A percentile compares a stretch with the other conserved stretches of the same genome.
phyloP scores from a whole-genome alignment of 2,329 filamentous ascomycete species.

The Cercospora sp. region DNA sequence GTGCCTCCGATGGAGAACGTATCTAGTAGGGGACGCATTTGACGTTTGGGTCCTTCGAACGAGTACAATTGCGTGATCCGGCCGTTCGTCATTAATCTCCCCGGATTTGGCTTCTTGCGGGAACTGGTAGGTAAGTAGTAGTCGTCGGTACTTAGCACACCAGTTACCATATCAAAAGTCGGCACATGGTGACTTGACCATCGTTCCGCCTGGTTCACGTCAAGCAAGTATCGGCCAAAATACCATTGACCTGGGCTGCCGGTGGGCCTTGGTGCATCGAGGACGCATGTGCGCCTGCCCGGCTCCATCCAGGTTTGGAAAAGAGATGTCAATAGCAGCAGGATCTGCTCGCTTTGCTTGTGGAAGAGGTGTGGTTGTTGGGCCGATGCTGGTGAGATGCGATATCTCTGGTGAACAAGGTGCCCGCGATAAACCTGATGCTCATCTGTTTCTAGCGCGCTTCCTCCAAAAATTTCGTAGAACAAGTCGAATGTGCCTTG shows the following conservation, averaged over 20 bases:
- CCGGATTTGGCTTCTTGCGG: neutral
- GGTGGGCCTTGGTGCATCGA: neutral
- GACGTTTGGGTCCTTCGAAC: neutral
- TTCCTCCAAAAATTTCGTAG: neutral
- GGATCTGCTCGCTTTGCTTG: neutral
- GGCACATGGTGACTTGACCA: neutral
- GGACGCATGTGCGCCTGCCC: neutral
- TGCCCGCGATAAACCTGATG: neutral
- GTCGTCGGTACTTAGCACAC: neutral
- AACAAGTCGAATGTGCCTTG: neutral
- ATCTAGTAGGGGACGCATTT: neutral
- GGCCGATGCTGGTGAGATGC: neutral
- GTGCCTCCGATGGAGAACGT: neutral
- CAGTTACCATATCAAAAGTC: neutral
- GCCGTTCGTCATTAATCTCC: neutral
- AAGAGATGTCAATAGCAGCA: neutral
- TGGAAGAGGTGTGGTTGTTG: neutral
- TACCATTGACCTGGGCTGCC: neutral
- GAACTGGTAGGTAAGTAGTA: neutral
- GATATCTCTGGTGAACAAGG: constrained; percentile 4
- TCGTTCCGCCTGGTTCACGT: neutral
- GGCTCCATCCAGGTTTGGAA: too few relatives aligned
- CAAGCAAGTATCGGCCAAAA: neutral
- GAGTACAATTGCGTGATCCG: neutral
- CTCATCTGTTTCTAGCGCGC: neutral